Evolutionary conservation across 75 land plant species (phyloP), one percentile per base, ranked within the genome.

Genomic region (Selaginella tamariscina): DNA sequence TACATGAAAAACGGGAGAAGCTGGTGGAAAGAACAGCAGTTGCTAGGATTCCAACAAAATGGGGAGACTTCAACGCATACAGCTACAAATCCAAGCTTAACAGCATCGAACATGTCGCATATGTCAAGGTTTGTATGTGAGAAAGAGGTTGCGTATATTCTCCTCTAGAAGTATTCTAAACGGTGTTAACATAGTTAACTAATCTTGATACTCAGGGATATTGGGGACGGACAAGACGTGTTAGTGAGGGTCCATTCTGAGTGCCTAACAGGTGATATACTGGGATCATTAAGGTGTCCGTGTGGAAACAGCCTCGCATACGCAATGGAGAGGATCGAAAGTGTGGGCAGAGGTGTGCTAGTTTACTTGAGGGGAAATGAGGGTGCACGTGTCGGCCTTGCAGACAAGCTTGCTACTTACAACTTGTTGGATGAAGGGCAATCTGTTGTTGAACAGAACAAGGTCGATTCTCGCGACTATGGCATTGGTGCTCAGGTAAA

Each of bases 401-500:
- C 24, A 23, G 62, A 21, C 8, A 59, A 59, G 23, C 26, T 59
- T 9, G 5, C 24, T 8, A 23, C 62, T 59, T 59, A 59, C 26
- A 59, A n/a, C 26, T 8, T 59, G 26, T 2, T 23, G 26, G 62
- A 59, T 59, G 62, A n/a, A 59, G 62, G 62, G n/a, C 18, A 27
- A 23, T 21, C 23, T n/a, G 23, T 26, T 8, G 62, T 59, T 2
- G 62, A 59, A 23, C n/a, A 21, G 8, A 59, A 5, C 26, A 9
- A 8, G 23, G 62, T 59, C 8, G 62, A 59, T 59, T 21, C 62
- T 5, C 23, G 62, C 8, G 62, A 59, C 26, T 59, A 59, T n/a
- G 62, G 62, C 26, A 59, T 59, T 59, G 62, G 62, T 59, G 62
- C 62, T 59, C 62, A 59, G 62, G 62, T 59, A 8, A 39, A 15